Base-by-base conservation (phyloP, 352 stramenopile species). In the Phytophthora ohioensis region DNA sequence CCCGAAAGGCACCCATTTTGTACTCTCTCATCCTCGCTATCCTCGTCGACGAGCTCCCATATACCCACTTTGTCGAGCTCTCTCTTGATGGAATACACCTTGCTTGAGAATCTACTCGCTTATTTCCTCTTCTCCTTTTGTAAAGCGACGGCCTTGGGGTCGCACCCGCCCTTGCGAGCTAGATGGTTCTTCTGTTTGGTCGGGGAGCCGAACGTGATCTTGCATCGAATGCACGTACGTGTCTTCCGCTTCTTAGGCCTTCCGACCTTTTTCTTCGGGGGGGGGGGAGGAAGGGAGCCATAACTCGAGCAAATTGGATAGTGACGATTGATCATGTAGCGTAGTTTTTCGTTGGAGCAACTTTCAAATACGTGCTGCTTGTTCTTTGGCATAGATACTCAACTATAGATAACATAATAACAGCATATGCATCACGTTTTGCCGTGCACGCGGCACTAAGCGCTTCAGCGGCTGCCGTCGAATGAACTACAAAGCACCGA, bases 11-110 rank as follows among this genome's bases (percentile, higher is more conserved):
- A 7, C 36, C 36, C 47, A 34, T 27, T 15, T 5, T 27, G 55
- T 5, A 8, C 17, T 11, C 39, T 46, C 8, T 17, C 51, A 4
- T 49, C 46, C 10, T 48, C 35, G 15, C 36, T 27, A 1, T 31
- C 57, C 17, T 49, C 43, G 39, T 54, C 39, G 5, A 45, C 27
- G 15, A 17, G 30, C 21, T 53, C 48, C 30, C 9, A 58, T 38
- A 47, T 53, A 15, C 48, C 48, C 13, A 46, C 58, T 38, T 66
- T 66, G 30, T 54, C 30, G 21, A 58, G 13, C 46, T 57, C 11
- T 35, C 35, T 42, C 27, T 51, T 65, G 5, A 42, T 31, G 21
- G 10, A 38, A 3, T 64, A 34, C 34, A 56, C 57, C 36, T 57
- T 65, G 46, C 45, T 57, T 12, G 57, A 57, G 10, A 57, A 38